Evolutionary conservation across 176 grass and related monocot genomes (phyloP).

Genomic region (Dendrocalamus sinicus): DNA sequence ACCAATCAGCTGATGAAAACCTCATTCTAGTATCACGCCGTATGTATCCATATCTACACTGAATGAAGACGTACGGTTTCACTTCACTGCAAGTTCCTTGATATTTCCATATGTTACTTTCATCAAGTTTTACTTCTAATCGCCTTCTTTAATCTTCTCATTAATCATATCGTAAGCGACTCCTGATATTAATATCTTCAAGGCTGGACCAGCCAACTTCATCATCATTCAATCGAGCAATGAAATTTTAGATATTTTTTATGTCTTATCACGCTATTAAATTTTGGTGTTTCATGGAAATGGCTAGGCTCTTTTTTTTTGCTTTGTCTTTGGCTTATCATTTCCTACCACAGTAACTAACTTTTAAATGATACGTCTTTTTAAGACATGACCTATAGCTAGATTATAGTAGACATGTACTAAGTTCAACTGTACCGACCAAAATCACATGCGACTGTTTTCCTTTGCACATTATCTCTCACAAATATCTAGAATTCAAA

Average conservation of each 20-base stretch:
- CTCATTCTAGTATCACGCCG: not conserved
- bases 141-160: not conserved
- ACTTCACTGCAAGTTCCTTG: not conserved
- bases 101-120: not conserved
- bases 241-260: not conserved
- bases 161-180: not conserved
- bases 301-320: no score
- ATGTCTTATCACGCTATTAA: not conserved
- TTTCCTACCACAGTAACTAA: no score
- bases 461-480: no score
- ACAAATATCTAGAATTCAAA: no score
- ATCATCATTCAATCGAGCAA: not conserved
- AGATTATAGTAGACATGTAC: no score
- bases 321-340: no score
- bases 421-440: accelerated
- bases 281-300: not conserved
- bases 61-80: not conserved
- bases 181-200: not conserved
- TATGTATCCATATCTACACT: not conserved
- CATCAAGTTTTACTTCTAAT: not conserved
- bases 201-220: not conserved
- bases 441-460: no score
- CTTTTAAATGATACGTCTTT: no score
- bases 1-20: not conserved
- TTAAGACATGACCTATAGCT: no score